Base-by-base conservation (phyloP, 129 eudicot genomes). In the Logfia minima region DNA sequence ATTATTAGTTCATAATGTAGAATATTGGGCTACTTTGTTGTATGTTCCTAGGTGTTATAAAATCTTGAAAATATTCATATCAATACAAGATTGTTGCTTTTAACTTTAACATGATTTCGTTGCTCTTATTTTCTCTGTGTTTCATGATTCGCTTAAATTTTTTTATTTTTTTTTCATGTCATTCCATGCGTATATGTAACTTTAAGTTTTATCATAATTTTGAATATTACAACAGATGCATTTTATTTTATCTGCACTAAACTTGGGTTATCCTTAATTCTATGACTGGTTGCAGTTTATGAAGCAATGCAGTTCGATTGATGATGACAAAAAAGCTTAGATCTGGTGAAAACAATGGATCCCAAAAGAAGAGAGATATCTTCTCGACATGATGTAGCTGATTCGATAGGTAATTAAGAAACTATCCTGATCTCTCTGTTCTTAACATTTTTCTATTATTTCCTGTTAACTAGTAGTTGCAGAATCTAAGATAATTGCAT, bases 11-110 rank as follows among this genome's bases (percentile, higher is more conserved):
- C 14, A 24, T 10, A 39, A 77, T 58, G 9, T 58, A 37, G 61
- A 56, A 75, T 75, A 10, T 58, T 59, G 55, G 70, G 26, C 19
- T 59, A 78, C 45, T 69, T 60, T 39, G 59, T 28, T 70, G 77
- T 48, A 79, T 79, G 72, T 79, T 51, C 22, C 31, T 71, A 79
- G 72, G 60, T 45, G 58, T 74, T 26, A 6, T 61, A 19, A 6
- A 18, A 22, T 31, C 35, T 62, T n/a, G 21, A 22, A 41, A 61
- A 75, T 31, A 62, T 75, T 23, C 43, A 39, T 35, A 62, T 24
- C 60, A 24, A 9, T 74, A 59, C 77, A 13, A 74, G 77, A 74
- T 74, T 48, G 48, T 64, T 32, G 41, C 5, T 29, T 64, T 64
- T 24, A 17, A 64, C 34, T 26, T 32, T 64, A 29, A 64, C 41